Evolutionary conservation across 345 rosid genomes (phyloP), one percentile per base, ranked within the genome.

Genomic region (Nasturtium officinale): DNA sequence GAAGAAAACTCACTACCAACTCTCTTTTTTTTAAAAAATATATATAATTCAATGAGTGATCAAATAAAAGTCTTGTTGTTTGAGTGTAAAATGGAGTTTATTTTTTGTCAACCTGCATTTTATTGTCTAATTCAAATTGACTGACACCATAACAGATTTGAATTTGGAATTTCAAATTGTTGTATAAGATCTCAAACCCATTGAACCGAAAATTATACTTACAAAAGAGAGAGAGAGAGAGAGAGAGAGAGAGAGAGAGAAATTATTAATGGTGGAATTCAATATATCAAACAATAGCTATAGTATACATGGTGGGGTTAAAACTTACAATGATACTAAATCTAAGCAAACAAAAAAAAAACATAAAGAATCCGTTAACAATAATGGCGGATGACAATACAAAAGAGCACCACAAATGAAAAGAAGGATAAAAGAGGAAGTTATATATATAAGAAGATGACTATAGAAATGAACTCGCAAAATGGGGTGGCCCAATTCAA

Each of bases 401-500:
- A 60, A 68, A 40, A 2, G 29, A 52, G 62, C 35, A 25, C 74
- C 79, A 53, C 57, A 55, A 62, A 69, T 68, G 69, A 60, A 76
- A 0, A 15, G 21, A 45, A 40, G n/a, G 60, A 55, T 35, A 46
- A 55, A 30, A 62, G 3, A 59, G 43, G 48, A 53, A 9, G 40
- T 21, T 61, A 9, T 60, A 52, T 26, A 26, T 26, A 26, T 26
- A 33, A 29, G 52, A 50, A 59, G 40, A 50, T 67, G 54, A 59
- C 16, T 42, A 29, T 7, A 68, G 63, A 75, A 60, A 61, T 46
- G 40, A 62, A 61, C 13, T 60, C 16, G 25, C 40, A 61, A 45
- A 45, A 45, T 61, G 23, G 35, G 62, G 65, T 18, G 81, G 79
- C 79, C 85, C 88, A 72, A 53, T 61, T 74, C 72, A 69, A 50